These are phyloP conservation scores for Cladosporium sp. DNA, from an alignment of 2,329 filamentous ascomycete species.

Conservation along the genomic window DNA sequence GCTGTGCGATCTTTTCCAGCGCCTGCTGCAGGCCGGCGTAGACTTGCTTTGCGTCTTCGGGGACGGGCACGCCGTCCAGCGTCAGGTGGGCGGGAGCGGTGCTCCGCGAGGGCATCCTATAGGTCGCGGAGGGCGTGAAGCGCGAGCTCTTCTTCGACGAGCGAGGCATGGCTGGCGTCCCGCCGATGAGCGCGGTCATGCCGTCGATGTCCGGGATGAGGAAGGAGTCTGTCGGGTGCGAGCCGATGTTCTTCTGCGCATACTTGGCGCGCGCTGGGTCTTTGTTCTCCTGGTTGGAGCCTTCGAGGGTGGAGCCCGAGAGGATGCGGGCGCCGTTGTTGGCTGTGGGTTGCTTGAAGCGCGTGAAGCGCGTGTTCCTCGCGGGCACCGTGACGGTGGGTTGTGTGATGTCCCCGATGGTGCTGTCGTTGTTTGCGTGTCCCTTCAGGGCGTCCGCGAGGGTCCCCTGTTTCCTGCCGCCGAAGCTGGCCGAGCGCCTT, in stretches of 20 bases:
- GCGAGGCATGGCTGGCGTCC: constrained; percentile 51
- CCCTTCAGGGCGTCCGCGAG: constrained; percentile 5
- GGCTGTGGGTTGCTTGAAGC: constrained; percentile 10
- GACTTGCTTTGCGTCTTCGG: constrained; percentile 57
- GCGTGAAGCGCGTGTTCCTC: constrained; percentile 50
- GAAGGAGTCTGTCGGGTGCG: constrained; percentile 41
- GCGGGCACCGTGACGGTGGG: constrained; percentile 25
- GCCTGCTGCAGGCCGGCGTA: constrained; percentile 55
- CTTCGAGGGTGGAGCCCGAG: constrained; percentile 10
- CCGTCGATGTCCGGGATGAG: constrained; percentile 56
- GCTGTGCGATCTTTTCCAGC: constrained; percentile 50
- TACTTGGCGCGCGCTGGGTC: constrained; percentile 13
- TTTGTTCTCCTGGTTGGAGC: constrained; percentile 5
- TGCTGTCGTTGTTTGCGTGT: constrained; percentile 5
- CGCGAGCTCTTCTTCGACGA: constrained; percentile 34
- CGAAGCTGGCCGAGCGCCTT: constrained; percentile 15
- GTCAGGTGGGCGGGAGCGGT: constrained; percentile 37
- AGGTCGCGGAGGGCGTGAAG: constrained; percentile 44
- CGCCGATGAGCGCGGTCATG: constrained; percentile 55
- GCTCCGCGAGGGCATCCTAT: constrained; percentile 21
- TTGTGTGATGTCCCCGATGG: constrained; percentile 30
- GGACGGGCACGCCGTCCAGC: constrained; percentile 50
- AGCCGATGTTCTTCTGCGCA: constrained; percentile 1
- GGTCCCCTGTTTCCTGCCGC: neutral
- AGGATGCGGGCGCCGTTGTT: constrained; percentile 10